Evolutionary conservation across 1,139 yeast genomes (phyloP).

Genomic region (Kurtzmaniella quercitrusa): DNA sequence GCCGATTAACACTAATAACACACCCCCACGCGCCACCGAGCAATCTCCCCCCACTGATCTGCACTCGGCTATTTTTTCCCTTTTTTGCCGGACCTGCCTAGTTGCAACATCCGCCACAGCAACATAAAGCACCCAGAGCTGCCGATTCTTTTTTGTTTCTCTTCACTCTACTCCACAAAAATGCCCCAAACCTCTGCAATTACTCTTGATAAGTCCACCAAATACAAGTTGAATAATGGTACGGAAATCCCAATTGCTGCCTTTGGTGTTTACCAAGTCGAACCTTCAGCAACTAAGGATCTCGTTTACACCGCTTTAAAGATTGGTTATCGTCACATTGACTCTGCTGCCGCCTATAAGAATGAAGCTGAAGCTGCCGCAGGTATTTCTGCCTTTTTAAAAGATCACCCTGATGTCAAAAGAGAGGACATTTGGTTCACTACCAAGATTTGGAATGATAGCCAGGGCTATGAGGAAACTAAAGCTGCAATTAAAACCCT

Average conservation of each 20-base stretch:
- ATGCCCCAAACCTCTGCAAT: slow-evolving; percentile 20
- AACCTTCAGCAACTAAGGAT: slow-evolving; percentile 20
- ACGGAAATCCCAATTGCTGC: slow-evolving; percentile 37
- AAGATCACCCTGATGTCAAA: slow-evolving; percentile 29
- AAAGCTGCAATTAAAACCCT: slow-evolving; percentile 43
- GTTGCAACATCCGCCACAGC: background rate
- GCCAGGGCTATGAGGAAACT: slow-evolving; percentile 58
- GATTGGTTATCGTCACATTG: slow-evolving; percentile 63
- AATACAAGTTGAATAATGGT: slow-evolving; percentile 34
- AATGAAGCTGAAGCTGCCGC: slow-evolving; percentile 47
- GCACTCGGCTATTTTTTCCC: background rate
- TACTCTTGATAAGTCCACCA: slow-evolving; percentile 25
- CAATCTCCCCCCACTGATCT: background rate
- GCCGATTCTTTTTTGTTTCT: background rate
- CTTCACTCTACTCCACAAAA: background rate
- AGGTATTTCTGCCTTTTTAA: slow-evolving; percentile 38
- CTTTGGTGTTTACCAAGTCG: slow-evolving; percentile 31
- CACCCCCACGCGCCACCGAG: too few relatives aligned
- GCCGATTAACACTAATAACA: background rate
- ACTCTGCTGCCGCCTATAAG: slow-evolving; percentile 42
- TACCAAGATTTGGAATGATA: slow-evolving; percentile 60
- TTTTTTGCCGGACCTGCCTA: background rate
- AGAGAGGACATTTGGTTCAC: slow-evolving; percentile 36
- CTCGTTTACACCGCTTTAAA: slow-evolving; percentile 42
- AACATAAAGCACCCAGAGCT: background rate